Base-by-base conservation (phyloP, 202 grass and related monocot genomes). In the Carex arenaria region DNA sequence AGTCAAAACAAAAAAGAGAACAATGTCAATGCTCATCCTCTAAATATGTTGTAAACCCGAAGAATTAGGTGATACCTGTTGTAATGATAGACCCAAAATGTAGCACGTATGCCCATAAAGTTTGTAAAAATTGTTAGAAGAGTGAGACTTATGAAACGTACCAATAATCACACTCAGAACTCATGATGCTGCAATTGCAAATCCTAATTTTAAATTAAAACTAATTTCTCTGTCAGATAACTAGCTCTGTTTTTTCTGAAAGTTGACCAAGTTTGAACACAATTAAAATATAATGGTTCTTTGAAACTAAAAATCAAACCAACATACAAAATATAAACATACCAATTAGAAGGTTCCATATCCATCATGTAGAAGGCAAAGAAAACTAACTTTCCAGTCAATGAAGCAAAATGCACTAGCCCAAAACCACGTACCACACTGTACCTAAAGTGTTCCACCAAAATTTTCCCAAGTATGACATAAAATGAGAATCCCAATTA, bases 371-470 rank as follows among this genome's bases (percentile, higher is more conserved):
- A 76, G 72, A 28, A 76, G 23, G 45, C 49, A 57, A 76, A 32
- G 51, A 3, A 76, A 55, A 57, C 51, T 34, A 76, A 76, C 72
- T 76, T 56, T 31, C 51, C 72, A 18, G 28, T 56, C 72, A 76
- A 32, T 54, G 51, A 31, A 57, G 72, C 72, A 76, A 76, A 76
- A 72, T 76, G 72, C 49, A 31, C 72, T 56, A 76, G 49, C 72
- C 52, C 51, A 76, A 76, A 54, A 56, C 52, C 72, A 76, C 13
- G 51, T 76, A 76, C 51, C 72, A 76, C 26, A 76, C 53, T 76
- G 72, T 76, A 76, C 72, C 72, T 77, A 77, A 56, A 77, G 72
- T 57, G 49, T 55, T 28, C 28, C 72, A 77, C 22, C 72, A 77
- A 77, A 77, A 77, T 77, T 77, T 76, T 36, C 47, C 26, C 51